Conservation (phyloP, 2,329 filamentous ascomycete species). For the Emergomyces orientalis region DNA sequence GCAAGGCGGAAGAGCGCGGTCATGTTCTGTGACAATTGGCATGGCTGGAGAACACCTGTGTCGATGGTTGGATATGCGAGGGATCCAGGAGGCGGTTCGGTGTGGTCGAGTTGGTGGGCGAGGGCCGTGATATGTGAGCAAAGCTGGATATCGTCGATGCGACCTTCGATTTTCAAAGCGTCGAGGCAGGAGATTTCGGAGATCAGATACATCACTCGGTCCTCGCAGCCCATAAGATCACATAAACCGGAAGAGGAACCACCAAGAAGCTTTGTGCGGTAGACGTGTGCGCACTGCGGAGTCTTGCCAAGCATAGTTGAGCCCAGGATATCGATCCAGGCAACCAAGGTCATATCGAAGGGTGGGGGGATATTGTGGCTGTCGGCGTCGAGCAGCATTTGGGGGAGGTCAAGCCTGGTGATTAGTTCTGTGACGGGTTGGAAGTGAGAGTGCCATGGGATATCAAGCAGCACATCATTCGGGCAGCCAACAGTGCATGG, state of each 20-base stretch:
- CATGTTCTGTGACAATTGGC: conserved; percentile 79
- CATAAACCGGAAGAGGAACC: conserved; percentile 62
- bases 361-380: conserved; percentile 57
- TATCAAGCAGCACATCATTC: conserved; percentile 77
- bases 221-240: conserved; percentile 95
- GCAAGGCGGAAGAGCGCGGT: conserved; percentile 84
- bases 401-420: conserved; percentile 70
- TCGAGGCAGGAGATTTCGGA: conserved; percentile 96
- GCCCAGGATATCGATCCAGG: conserved; percentile 96
- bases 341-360: conserved; percentile 81
- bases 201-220: conserved; percentile 95
- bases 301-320: conserved; percentile 82
- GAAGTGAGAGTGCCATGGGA: conserved; percentile 96
- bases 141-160: conserved; percentile 69
- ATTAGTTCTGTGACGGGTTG: conserved; percentile 80
- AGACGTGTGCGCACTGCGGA: conserved; percentile 86
- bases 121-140: conserved; percentile 86
- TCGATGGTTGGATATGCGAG: conserved; percentile 49
- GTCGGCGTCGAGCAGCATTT: conserved; percentile 52
- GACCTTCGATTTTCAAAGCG: conserved; percentile 70
- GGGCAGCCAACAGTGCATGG: conserved; percentile 82
- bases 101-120: conserved; percentile 74
- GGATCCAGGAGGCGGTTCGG: conserved; percentile 57
- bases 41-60: conserved; percentile 67
- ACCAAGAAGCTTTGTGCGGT: conserved; percentile 78